Base-by-base conservation (phyloP, 352 stramenopile genomes). In the Phytophthora tentaculata region DNA sequence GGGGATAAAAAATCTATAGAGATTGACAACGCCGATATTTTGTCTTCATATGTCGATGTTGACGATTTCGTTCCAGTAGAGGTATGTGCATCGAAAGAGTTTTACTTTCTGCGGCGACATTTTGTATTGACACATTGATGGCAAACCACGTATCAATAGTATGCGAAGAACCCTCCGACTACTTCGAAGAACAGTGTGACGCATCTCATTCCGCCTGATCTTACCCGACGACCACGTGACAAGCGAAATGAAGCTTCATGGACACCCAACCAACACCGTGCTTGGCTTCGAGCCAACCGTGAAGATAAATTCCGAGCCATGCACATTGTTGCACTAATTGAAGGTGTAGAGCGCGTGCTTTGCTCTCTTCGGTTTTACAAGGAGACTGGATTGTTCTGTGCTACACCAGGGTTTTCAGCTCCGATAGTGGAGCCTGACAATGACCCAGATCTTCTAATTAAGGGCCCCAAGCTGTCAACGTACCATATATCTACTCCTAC, bases 231-330 rank as follows among this genome's bases (percentile, higher is more conserved):
- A 41, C 64, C 74, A 14, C 69, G 52, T 7, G 50, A 65, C 23
- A 71, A 57, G 20, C 59, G 55, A 41, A 64, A 67, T 50, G 23
- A 64, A 55, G 39, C 59, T 29, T 61, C 37, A 4, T 66, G 47
- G 64, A 83, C 75, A n/a, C 19, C n/a, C 56, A 84, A 83, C 9
- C 69, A 73, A 43, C 60, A 63, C 61, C 75, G 56, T 16, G 73
- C 32, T 19, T 84, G 56, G 73, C 61, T 73, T 29, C 81, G 81
- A n/a, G 45, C 58, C 1, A 80, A 83, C 39, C 83, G 83, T 9
- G 85, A 91, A 39, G 74, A 88, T 52, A 62, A 67, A 41, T 81
- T 82, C 48, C 76, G 75, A 22, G 65, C 79, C n/a, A 93, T 93
- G 85, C 79, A 91, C 56, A 52, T 93, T 23, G 76, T 88, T 48